Evolutionary conservation across 2,329 filamentous ascomycete species (phyloP).

Genomic region (Sporothrix pseudoabietina): DNA sequence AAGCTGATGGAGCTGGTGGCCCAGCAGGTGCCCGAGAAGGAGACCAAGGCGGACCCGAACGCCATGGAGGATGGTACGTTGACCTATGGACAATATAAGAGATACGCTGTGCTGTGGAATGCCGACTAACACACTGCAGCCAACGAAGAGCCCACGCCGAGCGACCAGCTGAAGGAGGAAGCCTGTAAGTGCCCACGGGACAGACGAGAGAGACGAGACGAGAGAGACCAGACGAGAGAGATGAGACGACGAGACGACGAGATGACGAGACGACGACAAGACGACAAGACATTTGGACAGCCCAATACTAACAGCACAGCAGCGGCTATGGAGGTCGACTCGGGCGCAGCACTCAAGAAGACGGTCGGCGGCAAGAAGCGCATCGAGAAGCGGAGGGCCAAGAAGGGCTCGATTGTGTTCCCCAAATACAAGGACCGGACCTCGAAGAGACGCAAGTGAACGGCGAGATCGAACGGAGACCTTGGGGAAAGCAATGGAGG

Average conservation of each 20-base stretch:
- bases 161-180: conserved; percentile 32
- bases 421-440: conserved; percentile 58
- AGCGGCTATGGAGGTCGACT: conserved; percentile 61
- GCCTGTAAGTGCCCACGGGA: conserved; percentile 15
- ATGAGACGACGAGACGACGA: too few relatives aligned
- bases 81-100: not conserved
- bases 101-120: too few relatives aligned
- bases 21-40: conserved; percentile 46
- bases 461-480: not conserved
- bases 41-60: conserved; percentile 47
- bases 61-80: conserved; percentile 50
- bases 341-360: conserved; percentile 41
- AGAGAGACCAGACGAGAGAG: not conserved
- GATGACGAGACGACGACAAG: too few relatives aligned
- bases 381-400: conserved; percentile 59
- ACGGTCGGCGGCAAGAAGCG: conserved; percentile 55
- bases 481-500: not conserved
- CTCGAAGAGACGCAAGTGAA: conserved; percentile 46
- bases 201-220: not conserved
- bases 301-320: not conserved
- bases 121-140: not conserved
- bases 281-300: not conserved
- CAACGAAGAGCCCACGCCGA: conserved; percentile 28
- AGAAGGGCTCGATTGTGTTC: conserved; percentile 62
- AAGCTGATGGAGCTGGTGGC: conserved; percentile 81